Percentiles rank a stretch among this genome's conserved stretches.
phyloP scores from a whole-genome alignment of 805 yeast genomes.

The Yamadazyma endophytica region DNA sequence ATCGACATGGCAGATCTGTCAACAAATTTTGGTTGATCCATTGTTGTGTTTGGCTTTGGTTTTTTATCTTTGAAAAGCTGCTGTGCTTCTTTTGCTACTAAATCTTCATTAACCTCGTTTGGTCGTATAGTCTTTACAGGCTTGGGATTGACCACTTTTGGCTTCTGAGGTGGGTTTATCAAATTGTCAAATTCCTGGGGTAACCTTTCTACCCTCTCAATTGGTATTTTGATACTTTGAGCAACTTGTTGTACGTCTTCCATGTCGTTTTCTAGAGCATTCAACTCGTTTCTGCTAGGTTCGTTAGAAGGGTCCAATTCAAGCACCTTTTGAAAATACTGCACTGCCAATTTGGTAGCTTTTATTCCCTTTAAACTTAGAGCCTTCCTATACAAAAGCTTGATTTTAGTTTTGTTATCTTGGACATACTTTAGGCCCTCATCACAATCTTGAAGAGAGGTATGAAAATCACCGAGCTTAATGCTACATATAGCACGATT shows the following conservation, averaged over 20 bases:
- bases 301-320: slow-evolving; percentile 38
- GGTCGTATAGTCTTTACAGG: slow-evolving; percentile 1
- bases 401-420: slow-evolving; percentile 32
- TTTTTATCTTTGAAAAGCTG: slow-evolving; percentile 11
- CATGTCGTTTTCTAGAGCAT: slow-evolving; percentile 7
- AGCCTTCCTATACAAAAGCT: slow-evolving; percentile 51
- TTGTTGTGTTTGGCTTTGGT: background rate
- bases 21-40: slow-evolving; percentile 8
- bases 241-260: background rate
- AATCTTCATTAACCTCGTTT: slow-evolving; percentile 1
- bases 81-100: slow-evolving; percentile 12
- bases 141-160: background rate
- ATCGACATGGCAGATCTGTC: slow-evolving; percentile 22
- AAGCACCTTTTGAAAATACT: slow-evolving; percentile 32
- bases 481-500: slow-evolving; percentile 66
- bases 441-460: slow-evolving; percentile 49
- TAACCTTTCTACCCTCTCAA: slow-evolving; percentile 40
- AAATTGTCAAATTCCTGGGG: slow-evolving; percentile 30
- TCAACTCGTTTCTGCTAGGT: slow-evolving; percentile 34
- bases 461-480: slow-evolving; percentile 44
- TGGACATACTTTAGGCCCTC: slow-evolving; percentile 39
- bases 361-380: slow-evolving; percentile 31
- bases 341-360: slow-evolving; percentile 18
- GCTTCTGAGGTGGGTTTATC: slow-evolving; percentile 1
- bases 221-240: slow-evolving; percentile 19